Evolutionary conservation across 2,329 filamentous ascomycete genomes (phyloP), one percentile per base, ranked within the genome.

Genomic region (Teratosphaeria gauchensis): DNA sequence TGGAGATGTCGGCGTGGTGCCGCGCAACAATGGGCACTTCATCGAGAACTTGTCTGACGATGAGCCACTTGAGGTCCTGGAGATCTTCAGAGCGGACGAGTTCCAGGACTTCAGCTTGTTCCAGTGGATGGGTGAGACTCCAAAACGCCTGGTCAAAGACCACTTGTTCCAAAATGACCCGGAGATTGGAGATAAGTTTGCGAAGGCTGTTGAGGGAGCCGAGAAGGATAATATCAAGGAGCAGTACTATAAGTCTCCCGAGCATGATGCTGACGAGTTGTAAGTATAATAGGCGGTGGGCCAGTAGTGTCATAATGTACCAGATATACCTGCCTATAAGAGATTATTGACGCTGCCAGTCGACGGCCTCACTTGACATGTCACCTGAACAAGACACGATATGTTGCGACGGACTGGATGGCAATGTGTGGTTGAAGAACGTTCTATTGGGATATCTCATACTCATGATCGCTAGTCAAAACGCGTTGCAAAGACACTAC

Each of bases 31-130:
- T 80, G 88, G 86, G 2, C 88, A 92, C 69, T 92, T 90, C 69
- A 87, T 92, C 57, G 88, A 92, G 78, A 91, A 91, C 66, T 83
- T 89, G 4, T 78, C 76, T 48, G 85, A 87, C n/a, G 83, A 88
- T 54, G 87, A 90, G 70, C 82, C 87, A 19, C 73, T 92, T 2
- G 84, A 89, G 69, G 87, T 91, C 72, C 75, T 92, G 11, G 88
- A 92, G 73, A 84, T 92, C 16, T 88, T 92, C 74, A 59, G 67
- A 54, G 54, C 60, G 4, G 83, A 88, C 63, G 79, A 85, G 70
- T 91, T 90, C 69, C 78, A 84, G 62, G 86, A 90, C 68, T 88
- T 90, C 65, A 86, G 83, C 0, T 76, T 89, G 19, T 88, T 88
- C 73, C 84, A 89, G 74, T 90, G 87, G 87, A 78, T 90, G 72